These are phyloP conservation scores for Wickerhamiella bombiphila DNA, from an alignment of 805 yeast genomes.

Conservation along the genomic window DNA sequence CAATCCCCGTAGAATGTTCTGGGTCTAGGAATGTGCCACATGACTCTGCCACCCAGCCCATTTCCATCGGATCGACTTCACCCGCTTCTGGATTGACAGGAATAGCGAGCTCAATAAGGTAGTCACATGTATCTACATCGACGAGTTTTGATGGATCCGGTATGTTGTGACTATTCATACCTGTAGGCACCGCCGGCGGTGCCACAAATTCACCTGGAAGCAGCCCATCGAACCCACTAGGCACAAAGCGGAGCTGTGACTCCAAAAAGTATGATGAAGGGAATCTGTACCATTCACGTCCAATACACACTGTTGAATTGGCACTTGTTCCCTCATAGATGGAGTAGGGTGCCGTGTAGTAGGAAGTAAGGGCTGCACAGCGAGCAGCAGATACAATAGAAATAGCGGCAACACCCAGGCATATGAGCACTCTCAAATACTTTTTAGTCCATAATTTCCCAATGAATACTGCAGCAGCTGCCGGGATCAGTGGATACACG, in stretches of 20 bases:
- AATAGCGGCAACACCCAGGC: constrained; percentile 5
- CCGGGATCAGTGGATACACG: constrained; percentile 51
- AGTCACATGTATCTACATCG: constrained; percentile 43
- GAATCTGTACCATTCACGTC: constrained; percentile 88
- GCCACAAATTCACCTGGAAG: constrained; percentile 70
- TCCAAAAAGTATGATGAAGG: constrained; percentile 79
- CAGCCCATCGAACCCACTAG: constrained; percentile 71
- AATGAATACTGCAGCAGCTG: constrained; percentile 45
- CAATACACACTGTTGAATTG: constrained; percentile 56
- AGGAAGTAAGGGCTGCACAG: constrained; percentile 42
- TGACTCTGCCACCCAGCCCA: constrained; percentile 14
- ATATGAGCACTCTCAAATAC: constrained; percentile 4
- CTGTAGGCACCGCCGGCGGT: constrained; percentile 34
- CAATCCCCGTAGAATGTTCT: constrained; percentile 17
- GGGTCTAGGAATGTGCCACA: constrained; percentile 19
- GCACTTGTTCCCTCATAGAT: constrained; percentile 36
- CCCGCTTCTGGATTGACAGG: constrained; percentile 32
- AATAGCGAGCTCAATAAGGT: constrained; percentile 47
- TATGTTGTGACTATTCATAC: constrained; percentile 62
- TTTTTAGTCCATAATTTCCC: constrained; percentile 9
- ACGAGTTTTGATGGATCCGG: constrained; percentile 48
- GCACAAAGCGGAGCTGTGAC: constrained; percentile 46
- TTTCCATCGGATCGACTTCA: constrained; percentile 24
- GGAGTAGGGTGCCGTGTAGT: constrained; percentile 60
- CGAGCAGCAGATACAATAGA: constrained; percentile 22